Percentiles rank a stretch among this genome's conserved stretches.
These are phyloP conservation scores for Suillus sp. DNA, from an alignment of 768 basidiomycete genomes.

Conservation along the genomic window DNA sequence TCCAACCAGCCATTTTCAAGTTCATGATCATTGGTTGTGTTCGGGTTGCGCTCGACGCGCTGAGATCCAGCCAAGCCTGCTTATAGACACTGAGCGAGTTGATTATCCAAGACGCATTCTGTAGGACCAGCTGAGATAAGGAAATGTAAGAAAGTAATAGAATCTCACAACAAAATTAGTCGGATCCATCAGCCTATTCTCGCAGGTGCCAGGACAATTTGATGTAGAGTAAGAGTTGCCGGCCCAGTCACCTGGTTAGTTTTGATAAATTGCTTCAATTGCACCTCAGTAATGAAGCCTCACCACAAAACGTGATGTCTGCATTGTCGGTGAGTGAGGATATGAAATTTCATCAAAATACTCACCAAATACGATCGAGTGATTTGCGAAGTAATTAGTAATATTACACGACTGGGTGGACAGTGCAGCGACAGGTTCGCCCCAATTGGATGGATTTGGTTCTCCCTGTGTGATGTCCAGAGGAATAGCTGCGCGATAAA, in stretches of 20 bases:
- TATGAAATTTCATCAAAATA: conserved; percentile 14
- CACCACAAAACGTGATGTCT: conserved; percentile 87
- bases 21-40: conserved; percentile 9
- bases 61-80: conserved; percentile 46
- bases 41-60: conserved; percentile 27
- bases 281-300: conserved; percentile 21
- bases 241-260: conserved; percentile 71
- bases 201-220: conserved; percentile 75
- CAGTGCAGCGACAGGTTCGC: conserved; percentile 63
- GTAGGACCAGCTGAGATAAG: conserved; percentile 13
- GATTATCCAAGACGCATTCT: conserved; percentile 85
- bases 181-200: conserved; percentile 63
- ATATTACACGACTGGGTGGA: conserved; percentile 58
- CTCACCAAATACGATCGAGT: conserved; percentile 77
- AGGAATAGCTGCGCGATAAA: conserved; percentile 78
- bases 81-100: conserved; percentile 77
- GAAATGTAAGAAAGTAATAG: conserved; percentile 1
- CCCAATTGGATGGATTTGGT: conserved; percentile 72
- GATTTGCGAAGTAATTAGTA: conserved; percentile 60
- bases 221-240: conserved; percentile 78
- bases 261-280: conserved; percentile 12
- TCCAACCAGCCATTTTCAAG: conserved; percentile 14
- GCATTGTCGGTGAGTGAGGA: conserved; percentile 20
- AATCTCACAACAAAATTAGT: conserved; percentile 66
- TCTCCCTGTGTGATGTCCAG: conserved; percentile 60